Evolutionary conservation across 228 moss, liverwort and hornwort genomes (phyloP).

Genomic region (Sphagnum fallax): DNA sequence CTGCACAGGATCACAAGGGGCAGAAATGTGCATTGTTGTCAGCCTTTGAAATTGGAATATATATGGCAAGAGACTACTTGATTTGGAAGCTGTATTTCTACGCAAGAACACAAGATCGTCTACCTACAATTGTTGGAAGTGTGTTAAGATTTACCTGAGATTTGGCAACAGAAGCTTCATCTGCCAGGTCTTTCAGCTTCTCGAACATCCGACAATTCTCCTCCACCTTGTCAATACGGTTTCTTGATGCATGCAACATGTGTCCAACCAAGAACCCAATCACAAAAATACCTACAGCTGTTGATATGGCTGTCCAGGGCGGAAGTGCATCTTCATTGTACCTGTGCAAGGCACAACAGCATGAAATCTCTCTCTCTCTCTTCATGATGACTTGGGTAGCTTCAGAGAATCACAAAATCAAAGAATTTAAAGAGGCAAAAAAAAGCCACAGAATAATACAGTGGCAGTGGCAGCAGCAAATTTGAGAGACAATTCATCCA

Average conservation of each 20-base stretch:
- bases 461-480: neutral
- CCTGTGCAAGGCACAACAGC: conserved; percentile 21
- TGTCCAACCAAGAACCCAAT: conserved; percentile 54
- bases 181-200: conserved; percentile 49
- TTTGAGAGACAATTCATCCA: neutral
- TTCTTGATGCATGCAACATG: conserved; percentile 50
- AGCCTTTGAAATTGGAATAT: too few species aligned
- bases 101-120: too few species aligned
- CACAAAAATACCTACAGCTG: conserved; percentile 40
- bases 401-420: neutral
- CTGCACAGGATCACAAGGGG: conserved; percentile 20
- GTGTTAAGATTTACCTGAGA: conserved; percentile 30
- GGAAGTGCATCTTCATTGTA: conserved; percentile 50
- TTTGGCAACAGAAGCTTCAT: conserved; percentile 59
- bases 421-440: too few species aligned
- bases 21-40: too few species aligned
- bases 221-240: conserved; percentile 54
- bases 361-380: neutral
- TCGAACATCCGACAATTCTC: conserved; percentile 56
- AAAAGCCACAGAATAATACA: too few species aligned
- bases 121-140: too few species aligned
- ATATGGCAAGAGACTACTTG: too few species aligned
- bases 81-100: too few species aligned
- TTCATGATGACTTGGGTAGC: neutral
- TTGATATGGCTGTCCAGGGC: conserved; percentile 55